A percentile compares a stretch with the other conserved stretches of the same genome.
Evolutionary conservation across 148 eudicot species (phyloP).

Genomic region (Cornus kousa): DNA sequence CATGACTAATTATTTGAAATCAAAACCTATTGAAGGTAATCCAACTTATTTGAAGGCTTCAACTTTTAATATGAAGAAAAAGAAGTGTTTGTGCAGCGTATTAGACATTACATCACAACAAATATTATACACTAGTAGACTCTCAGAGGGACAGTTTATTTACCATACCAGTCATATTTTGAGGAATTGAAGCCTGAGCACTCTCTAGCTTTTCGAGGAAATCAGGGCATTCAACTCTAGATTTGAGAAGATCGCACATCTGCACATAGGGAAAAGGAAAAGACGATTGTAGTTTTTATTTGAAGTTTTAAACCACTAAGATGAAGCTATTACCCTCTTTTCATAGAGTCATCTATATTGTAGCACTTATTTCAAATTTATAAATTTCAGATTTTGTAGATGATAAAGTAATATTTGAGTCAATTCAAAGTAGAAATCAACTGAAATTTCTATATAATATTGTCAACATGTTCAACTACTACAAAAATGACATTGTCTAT

Average conservation of each 20-base stretch:
- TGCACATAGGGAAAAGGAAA: conserved; percentile 25
- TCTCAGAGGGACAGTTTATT: not conserved
- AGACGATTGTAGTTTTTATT: not conserved
- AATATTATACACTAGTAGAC: not conserved
- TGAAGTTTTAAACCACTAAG: not conserved
- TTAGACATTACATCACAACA: not conserved
- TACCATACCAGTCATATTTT: conserved; percentile 51
- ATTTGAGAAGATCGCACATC: conserved; percentile 70
- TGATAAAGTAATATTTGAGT: not conserved
- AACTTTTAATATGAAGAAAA: conserved; percentile 1
- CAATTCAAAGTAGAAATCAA: not conserved
- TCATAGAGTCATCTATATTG: not conserved
- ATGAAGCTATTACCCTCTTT: not conserved
- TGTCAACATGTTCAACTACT: not conserved
- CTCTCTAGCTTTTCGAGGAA: conserved; percentile 73
- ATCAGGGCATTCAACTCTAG: conserved; percentile 65
- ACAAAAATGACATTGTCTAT: too few species aligned
- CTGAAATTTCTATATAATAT: not conserved
- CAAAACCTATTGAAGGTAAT: not conserved
- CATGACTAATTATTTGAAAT: not conserved
- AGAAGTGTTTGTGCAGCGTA: not conserved
- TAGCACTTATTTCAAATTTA: not conserved
- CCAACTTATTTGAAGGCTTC: not conserved
- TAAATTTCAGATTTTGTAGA: not conserved
- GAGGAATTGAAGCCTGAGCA: conserved; percentile 61